Evolutionary conservation across 805 yeast genomes (phyloP).

Genomic region (Starmera pachycereana): DNA sequence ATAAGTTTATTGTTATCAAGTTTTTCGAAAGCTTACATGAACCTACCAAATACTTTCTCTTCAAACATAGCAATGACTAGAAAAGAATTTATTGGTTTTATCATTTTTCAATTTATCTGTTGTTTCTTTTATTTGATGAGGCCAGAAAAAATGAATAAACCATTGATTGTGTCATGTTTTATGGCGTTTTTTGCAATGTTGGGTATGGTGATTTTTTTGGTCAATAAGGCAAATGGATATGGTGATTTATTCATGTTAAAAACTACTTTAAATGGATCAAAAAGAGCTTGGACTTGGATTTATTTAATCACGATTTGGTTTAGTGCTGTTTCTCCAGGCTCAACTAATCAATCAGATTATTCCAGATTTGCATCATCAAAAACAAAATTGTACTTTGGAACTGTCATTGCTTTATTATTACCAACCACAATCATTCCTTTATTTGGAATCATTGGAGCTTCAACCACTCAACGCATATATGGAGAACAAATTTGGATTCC

Average conservation of each 20-base stretch:
- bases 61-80: constrained; percentile 20
- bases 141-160: constrained; percentile 18
- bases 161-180: constrained; percentile 14
- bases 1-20: constrained; percentile 28
- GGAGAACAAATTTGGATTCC: constrained; percentile 27
- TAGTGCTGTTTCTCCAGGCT: constrained; percentile 22
- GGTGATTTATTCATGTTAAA: constrained; percentile 23
- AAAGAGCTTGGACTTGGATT: constrained; percentile 22
- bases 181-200: constrained; percentile 20
- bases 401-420: constrained; percentile 19
- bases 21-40: constrained; percentile 28
- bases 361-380: constrained; percentile 24
- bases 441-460: constrained; percentile 33
- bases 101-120: constrained; percentile 26
- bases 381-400: constrained; percentile 13
- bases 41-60: constrained; percentile 25
- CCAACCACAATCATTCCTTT: constrained; percentile 33
- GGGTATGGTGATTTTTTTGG: constrained; percentile 22
- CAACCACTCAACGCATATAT: constrained; percentile 25
- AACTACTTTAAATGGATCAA: constrained; percentile 19
- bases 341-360: constrained; percentile 26
- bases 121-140: constrained; percentile 13
- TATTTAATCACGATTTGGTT: constrained; percentile 23
- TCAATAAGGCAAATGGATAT: constrained; percentile 23
- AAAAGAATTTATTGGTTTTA: constrained; percentile 20